Base-by-base conservation (phyloP, 2,329 filamentous ascomycete species). In the Pleomassaria siparia region DNA sequence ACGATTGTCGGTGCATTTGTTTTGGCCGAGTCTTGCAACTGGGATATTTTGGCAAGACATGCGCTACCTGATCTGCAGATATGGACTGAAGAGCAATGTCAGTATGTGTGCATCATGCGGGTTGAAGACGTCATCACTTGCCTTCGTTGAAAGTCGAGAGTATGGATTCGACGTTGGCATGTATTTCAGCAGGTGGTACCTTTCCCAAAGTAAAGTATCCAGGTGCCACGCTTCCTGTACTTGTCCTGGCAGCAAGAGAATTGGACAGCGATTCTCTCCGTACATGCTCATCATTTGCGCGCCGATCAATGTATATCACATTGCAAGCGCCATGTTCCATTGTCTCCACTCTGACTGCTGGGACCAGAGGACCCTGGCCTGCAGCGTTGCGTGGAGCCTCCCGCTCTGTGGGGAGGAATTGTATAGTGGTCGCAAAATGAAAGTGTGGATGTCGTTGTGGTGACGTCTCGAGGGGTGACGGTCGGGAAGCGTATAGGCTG, bases 261-360 rank as follows among this genome's bases (percentile, higher is more conserved):
- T 58, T 61, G 40, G 65, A 66, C 51, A 71, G 55, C 42, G 62
- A 63, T 46, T 72, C 68, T 46, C 64, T 62, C 33, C 63, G 63
- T 33, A 73, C 69, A 53, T 69, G 61, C 53, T 71, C 70, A 49
- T 72, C 69, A 53, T 70, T 65, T 49, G 71, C 71, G 44, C 71
- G 67, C 41, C 72, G 66, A 58, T 74, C 71, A 52, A 74, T 62
- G 63, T 74, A 74, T 50, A 74, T 70, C 43, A 74, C 65, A 60
- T 73, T 73, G 63, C 72, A 74, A 48, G 69, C 65, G 58, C 70
- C 71, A 70, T 72, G 70, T 48, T 73, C 70, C 72, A 74, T 74
- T 43, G 55, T 69, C 60, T 63, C 62, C 62, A 56, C 58, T 51
- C 51, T 42, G 53, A 50, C 54, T 55, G 53, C 60, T 60, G 63